Percentiles rank a stretch among this genome's conserved stretches.
Conservation (phyloP, 148 eudicot genomes). For the Simmondsia chinensis region DNA sequence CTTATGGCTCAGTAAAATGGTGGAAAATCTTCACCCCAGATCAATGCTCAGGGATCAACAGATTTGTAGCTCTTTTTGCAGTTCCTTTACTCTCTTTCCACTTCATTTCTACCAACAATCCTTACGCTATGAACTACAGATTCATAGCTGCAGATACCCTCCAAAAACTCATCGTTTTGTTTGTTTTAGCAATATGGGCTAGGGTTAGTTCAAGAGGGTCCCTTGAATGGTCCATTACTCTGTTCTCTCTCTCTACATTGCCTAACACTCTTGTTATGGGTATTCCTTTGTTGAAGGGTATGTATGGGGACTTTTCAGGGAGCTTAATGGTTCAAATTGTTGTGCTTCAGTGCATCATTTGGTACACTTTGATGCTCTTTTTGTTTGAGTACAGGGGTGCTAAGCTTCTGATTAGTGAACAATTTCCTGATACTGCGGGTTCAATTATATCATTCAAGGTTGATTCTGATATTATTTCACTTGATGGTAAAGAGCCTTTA, state of each 20-base stretch:
- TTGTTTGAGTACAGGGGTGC: conserved; percentile 84
- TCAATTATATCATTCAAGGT: conserved; percentile 53
- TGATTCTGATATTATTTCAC: conserved; percentile 56
- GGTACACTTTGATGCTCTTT: conserved; percentile 78
- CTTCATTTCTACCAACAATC: conserved; percentile 71
- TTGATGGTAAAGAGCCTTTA: conserved; percentile 63
- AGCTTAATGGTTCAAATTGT: conserved; percentile 76
- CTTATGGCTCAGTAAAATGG: conserved; percentile 95
- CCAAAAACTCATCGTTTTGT: conserved; percentile 59
- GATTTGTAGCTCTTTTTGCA: conserved; percentile 75
- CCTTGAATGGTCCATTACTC: conserved; percentile 72
- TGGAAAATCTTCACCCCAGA: conserved; percentile 84
- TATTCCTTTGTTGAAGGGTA: conserved; percentile 64
- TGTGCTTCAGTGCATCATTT: conserved; percentile 67
- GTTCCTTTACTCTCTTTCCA: conserved; percentile 79
- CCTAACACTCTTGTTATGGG: conserved; percentile 95
- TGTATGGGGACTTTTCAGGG: conserved; percentile 69
- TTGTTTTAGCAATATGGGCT: conserved; percentile 47
- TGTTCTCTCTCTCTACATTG: conserved; percentile 61
- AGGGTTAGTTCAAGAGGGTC: conserved; percentile 43
- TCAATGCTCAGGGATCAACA: conserved; percentile 84
- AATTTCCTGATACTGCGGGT: conserved; percentile 67
- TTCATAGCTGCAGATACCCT: conserved; percentile 83
- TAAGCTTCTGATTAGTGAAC: conserved; percentile 50
- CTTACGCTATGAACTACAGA: conserved; percentile 64